A percentile compares a stretch with the other conserved stretches of the same genome.
These are phyloP conservation scores for Golubevia pallescens DNA, from an alignment of 1,284 basidiomycete genomes.

Conservation along the genomic window DNA sequence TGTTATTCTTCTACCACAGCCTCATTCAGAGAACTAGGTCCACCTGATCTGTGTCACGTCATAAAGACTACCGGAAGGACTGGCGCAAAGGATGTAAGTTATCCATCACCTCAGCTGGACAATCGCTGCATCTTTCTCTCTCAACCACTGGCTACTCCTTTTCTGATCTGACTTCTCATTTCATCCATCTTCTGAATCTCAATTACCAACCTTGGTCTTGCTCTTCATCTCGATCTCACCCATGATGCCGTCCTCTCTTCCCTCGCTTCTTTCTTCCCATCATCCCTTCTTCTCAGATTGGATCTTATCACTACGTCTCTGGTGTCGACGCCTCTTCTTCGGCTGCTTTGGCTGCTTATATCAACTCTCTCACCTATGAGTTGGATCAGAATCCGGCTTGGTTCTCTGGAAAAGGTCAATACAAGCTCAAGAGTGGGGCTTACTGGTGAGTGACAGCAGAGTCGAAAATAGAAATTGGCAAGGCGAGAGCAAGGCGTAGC, in stretches of 20 bases:
- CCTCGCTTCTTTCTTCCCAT: not conserved
- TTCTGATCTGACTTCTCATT: not conserved
- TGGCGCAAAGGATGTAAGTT: conserved; percentile 27
- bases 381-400: conserved; percentile 55
- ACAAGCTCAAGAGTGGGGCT: conserved; percentile 58
- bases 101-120: not conserved
- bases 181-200: not conserved
- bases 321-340: conserved; percentile 63
- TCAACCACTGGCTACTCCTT: no score
- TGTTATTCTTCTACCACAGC: conserved; percentile 6
- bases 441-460: conserved; percentile 27
- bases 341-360: conserved; percentile 62
- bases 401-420: conserved; percentile 50
- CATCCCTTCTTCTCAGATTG: not conserved
- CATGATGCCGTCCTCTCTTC: not conserved
- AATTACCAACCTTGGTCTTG: no score
- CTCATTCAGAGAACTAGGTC: conserved; percentile 60
- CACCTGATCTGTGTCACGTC: conserved; percentile 60
- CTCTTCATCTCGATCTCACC: not conserved
- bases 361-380: conserved; percentile 61
- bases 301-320: conserved; percentile 19
- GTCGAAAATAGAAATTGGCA: not conserved
- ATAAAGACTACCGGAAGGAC: conserved; percentile 52
- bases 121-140: no score
- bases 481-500: no score